phyloP scores from a whole-genome alignment of 768 basidiomycete species.

The Galerina marginata region DNA sequence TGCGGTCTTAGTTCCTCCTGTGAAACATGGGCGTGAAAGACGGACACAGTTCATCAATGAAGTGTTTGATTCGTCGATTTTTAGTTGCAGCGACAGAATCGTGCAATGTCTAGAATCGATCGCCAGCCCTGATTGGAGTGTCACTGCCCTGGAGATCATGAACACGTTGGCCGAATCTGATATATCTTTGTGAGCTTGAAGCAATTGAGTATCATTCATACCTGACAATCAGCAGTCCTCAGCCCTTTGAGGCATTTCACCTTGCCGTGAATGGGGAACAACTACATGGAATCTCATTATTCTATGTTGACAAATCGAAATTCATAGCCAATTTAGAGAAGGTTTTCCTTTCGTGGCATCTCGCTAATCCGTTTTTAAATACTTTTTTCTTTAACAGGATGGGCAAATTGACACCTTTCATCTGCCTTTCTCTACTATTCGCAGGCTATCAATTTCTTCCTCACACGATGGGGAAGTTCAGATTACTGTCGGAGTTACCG shows the following conservation, averaged over 20 bases:
- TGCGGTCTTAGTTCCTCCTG: conserved; percentile 57
- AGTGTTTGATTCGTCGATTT: conserved; percentile 49
- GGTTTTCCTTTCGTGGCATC: conserved; percentile 24
- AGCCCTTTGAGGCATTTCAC: conserved; percentile 54
- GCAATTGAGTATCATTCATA: background rate
- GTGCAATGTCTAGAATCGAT: conserved; percentile 46
- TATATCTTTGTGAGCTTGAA: conserved; percentile 50
- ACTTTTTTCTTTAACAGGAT: conserved; percentile 37
- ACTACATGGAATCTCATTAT: conserved; percentile 44
- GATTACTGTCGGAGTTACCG: conserved; percentile 37
- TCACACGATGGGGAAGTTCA: conserved; percentile 24
- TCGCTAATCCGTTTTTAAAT: background rate
- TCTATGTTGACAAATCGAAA: conserved; percentile 56
- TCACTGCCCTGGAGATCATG: conserved; percentile 51
- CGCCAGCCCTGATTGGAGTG: conserved; percentile 55
- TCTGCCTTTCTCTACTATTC: conserved; percentile 44
- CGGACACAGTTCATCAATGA: conserved; percentile 55
- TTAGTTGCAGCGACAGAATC: conserved; percentile 43
- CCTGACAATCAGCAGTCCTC: conserved; percentile 49
- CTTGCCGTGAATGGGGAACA: conserved; percentile 40
- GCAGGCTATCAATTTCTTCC: conserved; percentile 24
- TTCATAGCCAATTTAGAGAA: conserved; percentile 59
- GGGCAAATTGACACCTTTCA: conserved; percentile 58
- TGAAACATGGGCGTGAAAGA: conserved; percentile 38
- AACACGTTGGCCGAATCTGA: conserved; percentile 51